Evolutionary conservation across 2,329 filamentous ascomycete genomes (phyloP).

Genomic region (Sclerotinia glacialis): DNA sequence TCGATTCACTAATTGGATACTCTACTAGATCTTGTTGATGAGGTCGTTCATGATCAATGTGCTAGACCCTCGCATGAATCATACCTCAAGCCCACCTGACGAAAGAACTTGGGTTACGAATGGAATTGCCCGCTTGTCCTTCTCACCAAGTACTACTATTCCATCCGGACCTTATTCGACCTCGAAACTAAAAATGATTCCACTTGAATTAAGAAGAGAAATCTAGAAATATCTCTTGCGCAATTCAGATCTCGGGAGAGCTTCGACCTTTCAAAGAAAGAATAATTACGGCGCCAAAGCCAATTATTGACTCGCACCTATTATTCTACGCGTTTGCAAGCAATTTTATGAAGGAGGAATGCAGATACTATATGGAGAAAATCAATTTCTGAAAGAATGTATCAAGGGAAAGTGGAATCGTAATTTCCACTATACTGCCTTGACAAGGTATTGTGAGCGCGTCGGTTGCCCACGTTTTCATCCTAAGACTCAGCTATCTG

Average conservation of each 20-base stretch:
- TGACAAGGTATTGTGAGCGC: not conserved
- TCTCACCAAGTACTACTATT: not conserved
- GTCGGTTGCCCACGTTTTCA: not conserved
- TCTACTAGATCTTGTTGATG: no score
- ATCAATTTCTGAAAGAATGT: not conserved
- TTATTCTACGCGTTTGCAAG: not conserved
- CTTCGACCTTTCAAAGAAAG: not conserved
- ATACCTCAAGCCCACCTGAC: not conserved
- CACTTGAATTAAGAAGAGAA: not conserved
- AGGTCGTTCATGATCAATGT: not conserved
- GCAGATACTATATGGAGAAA: not conserved
- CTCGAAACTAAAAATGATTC: not conserved
- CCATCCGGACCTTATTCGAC: not conserved
- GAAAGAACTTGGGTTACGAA: no score
- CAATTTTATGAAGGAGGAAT: not conserved
- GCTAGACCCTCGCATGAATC: not conserved
- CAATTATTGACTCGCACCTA: not conserved
- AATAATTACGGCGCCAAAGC: not conserved
- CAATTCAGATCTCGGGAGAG: not conserved
- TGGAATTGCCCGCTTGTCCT: not conserved
- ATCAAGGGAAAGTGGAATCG: rapidly evolving
- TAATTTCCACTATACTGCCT: not conserved
- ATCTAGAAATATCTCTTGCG: not conserved
- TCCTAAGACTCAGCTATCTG: not conserved
- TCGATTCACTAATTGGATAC: no score